Conservation (phyloP, 768 basidiomycete species). For the Neoboletus subvelutipes region DNA sequence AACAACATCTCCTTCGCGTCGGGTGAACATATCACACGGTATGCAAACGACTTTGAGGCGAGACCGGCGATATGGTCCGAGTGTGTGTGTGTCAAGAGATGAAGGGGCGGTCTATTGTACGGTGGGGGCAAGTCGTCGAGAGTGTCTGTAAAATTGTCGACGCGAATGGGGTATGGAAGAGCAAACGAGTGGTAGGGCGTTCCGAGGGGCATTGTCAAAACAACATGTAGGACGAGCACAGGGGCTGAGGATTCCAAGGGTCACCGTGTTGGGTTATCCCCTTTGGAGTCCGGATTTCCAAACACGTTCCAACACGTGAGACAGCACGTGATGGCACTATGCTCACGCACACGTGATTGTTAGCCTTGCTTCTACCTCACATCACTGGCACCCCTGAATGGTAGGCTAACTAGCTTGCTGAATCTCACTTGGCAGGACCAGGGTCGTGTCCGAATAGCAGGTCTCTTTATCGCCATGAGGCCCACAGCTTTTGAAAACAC, state of each 20-base stretch:
- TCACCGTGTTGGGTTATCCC: neutral
- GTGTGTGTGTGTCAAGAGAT: slow-evolving; percentile 89
- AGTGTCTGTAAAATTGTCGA: slow-evolving; percentile 72
- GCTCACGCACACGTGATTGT: too few relatives aligned
- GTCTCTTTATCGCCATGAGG: neutral
- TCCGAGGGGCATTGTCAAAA: slow-evolving; percentile 61
- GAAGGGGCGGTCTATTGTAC: slow-evolving; percentile 43
- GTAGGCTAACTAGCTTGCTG: too few relatives aligned
- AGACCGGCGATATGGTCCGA: slow-evolving; percentile 84
- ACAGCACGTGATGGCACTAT: neutral
- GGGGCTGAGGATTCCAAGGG: slow-evolving; percentile 12
- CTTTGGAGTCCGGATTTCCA: too few relatives aligned
- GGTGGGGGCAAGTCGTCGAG: slow-evolving; percentile 35
- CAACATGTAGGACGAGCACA: slow-evolving; percentile 1
- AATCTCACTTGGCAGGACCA: too few relatives aligned
- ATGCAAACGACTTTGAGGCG: slow-evolving; percentile 69
- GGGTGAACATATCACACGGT: slow-evolving; percentile 70
- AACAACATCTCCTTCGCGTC: slow-evolving; percentile 89
- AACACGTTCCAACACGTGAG: neutral
- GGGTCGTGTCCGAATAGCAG: neutral
- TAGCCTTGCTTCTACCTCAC: too few relatives aligned
- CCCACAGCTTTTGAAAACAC: neutral
- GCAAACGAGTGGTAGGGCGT: slow-evolving; percentile 77
- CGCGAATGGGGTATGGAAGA: slow-evolving; percentile 78
- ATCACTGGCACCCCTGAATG: too few relatives aligned